Evolutionary conservation across 768 basidiomycete species (phyloP).

Genomic region (Podaxis pistillaris): DNA sequence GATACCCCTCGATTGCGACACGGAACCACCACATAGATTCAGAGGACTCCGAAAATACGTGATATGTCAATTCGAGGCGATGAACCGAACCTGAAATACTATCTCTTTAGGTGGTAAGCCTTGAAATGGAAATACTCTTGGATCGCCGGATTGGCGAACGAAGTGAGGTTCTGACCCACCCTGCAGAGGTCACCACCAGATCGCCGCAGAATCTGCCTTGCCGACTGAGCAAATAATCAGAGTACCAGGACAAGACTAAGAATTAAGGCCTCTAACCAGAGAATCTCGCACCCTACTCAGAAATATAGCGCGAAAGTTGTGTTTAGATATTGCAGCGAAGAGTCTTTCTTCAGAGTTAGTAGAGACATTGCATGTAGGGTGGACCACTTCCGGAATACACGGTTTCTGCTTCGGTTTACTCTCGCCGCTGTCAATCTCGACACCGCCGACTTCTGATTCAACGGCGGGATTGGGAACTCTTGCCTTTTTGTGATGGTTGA

Average conservation of each 20-base stretch:
- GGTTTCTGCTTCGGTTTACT: not conserved
- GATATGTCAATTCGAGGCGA: conserved; percentile 7
- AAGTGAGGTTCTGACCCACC: not conserved
- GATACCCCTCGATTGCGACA: not conserved
- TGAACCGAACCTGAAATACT: not conserved
- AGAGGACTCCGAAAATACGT: not conserved
- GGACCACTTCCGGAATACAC: not conserved
- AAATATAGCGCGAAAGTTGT: too few species aligned
- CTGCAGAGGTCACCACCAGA: not conserved
- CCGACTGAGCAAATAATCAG: not conserved
- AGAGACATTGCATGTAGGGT: not conserved
- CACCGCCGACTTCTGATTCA: not conserved
- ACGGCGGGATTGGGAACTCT: not conserved
- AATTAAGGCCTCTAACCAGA: not conserved
- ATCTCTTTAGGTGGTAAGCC: not conserved
- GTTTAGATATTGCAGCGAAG: not conserved
- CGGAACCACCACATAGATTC: not conserved
- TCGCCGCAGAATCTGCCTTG: not conserved
- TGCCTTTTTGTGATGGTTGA: not conserved
- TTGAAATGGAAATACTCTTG: not conserved
- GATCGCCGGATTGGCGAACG: not conserved
- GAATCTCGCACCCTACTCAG: too few species aligned
- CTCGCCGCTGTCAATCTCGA: conserved; percentile 12
- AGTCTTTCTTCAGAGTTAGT: not conserved
- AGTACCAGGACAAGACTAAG: not conserved